Evolutionary conservation across 1,284 basidiomycete genomes (phyloP), one percentile per base, ranked within the genome.

Genomic region (Ceratobasidium sp.): DNA sequence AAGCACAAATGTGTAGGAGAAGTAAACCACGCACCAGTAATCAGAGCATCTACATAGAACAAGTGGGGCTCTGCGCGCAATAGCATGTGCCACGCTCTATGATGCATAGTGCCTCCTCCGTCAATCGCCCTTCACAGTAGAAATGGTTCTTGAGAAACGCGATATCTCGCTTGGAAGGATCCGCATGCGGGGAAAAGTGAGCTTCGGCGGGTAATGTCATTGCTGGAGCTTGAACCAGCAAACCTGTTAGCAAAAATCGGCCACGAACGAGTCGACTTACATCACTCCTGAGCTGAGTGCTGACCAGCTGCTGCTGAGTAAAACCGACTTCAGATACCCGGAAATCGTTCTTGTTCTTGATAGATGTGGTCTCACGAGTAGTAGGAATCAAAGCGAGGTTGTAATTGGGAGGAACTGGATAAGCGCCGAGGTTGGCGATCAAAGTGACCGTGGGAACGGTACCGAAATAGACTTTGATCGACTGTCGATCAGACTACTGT

Each of bases 71-170:
- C 98, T 33, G 86, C 85, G 33, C 87, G 86, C 56, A 99, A 84
- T 57, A 98, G 80, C 76, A 90, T 4, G 92, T 95, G n/a, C 90
- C 91, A 81, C 91, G 92, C 76, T 92, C 89, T 72, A 98, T 84
- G 80, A 97, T 97, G 85, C 90, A 96, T 73, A 95, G 82, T 19
- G 95, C 94, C 83, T 96, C 94, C 82, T 98, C 95, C 29, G 91
- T 95, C 79, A 98, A 81, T 63, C 96, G 86, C 0, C 97, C 97
- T 83, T 99, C 97, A 71, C 97, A 91, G 83, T 99, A 99, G 82
- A 99, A 98, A 85, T 99, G 97, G 80, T 99, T 99, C 87, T 99
- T 99, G 77, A 99, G 87, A 84, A 97, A 99, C 41, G 94, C 96
- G 80, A 99, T 89, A 83, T 99, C 94, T n/a, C 95, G 96, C 82